Conservation (phyloP, 306 rosid genomes). For the Sophora flavescens region DNA sequence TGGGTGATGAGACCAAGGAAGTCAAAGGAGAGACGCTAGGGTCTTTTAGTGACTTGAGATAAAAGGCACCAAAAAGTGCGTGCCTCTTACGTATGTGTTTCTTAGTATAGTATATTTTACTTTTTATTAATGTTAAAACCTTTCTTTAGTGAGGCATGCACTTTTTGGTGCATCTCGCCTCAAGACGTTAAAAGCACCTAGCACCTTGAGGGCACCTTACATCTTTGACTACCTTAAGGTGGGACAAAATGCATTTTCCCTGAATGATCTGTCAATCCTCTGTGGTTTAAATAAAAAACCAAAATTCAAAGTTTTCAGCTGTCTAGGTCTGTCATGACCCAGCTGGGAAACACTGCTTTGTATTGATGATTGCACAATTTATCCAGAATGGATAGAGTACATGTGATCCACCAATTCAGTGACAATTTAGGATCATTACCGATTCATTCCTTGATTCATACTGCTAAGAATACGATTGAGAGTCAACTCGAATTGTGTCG, state of each 20-base stretch:
- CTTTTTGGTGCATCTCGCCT: background rate
- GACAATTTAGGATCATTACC: background rate
- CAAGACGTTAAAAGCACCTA: background rate
- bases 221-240: background rate
- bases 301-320: conserved; percentile 11
- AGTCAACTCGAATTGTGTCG: background rate
- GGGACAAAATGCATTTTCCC: background rate
- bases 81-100: background rate
- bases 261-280: background rate
- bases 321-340: background rate
- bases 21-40: no score
- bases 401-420: background rate
- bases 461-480: background rate
- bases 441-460: background rate
- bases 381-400: background rate
- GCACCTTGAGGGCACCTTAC: background rate
- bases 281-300: background rate
- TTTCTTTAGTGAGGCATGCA: background rate
- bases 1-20: background rate
- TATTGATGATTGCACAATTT: background rate
- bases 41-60: no score
- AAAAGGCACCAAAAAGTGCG: no score
- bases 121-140: background rate
- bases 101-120: no score
- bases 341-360: background rate